Conservation (phyloP, 371 early-diverging fungal species). For the Mucor velutinosus region DNA sequence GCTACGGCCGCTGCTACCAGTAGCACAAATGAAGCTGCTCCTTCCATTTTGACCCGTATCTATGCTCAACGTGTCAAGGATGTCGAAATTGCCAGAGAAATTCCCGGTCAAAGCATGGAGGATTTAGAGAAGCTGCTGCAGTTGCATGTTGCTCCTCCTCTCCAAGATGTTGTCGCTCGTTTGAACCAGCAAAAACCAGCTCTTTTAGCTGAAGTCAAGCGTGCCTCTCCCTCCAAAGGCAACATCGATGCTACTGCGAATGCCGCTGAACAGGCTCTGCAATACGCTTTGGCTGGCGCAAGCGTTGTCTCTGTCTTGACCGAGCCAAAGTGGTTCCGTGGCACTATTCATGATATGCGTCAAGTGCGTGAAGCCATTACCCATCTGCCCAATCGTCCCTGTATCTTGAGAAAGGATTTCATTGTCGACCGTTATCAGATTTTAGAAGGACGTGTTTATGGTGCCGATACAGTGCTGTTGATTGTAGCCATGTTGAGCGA, state of each 20-base stretch:
- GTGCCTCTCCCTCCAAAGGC: conserved; percentile 97
- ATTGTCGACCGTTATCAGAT: conserved; percentile 96
- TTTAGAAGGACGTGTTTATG: conserved; percentile 86
- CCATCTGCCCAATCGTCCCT: conserved; percentile 77
- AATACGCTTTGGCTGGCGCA: conserved; percentile 89
- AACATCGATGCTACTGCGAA: conserved; percentile 81
- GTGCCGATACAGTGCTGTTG: conserved; percentile 92
- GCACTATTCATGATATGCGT: conserved; percentile 86
- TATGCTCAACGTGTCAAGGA: conserved; percentile 80
- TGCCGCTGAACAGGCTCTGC: conserved; percentile 83
- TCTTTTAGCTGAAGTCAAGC: conserved; percentile 95
- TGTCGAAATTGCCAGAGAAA: conserved; percentile 66
- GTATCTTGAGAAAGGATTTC: conserved; percentile 95
- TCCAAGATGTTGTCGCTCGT: conserved; percentile 77
- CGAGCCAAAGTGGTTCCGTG: conserved; percentile 98
- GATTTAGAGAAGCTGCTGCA: conserved; percentile 73
- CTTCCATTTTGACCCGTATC: conserved; percentile 70
- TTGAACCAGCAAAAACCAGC: conserved; percentile 64
- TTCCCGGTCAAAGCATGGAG: conserved; percentile 73
- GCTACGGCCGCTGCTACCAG: neutral
- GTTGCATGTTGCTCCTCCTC: conserved; percentile 75
- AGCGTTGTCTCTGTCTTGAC: conserved; percentile 95
- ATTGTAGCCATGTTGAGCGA: conserved; percentile 95
- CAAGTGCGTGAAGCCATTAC: conserved; percentile 76
- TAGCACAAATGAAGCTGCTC: conserved; percentile 22